Conservation (phyloP, 768 basidiomycete species). For the Candolleomyces efflorescens region DNA sequence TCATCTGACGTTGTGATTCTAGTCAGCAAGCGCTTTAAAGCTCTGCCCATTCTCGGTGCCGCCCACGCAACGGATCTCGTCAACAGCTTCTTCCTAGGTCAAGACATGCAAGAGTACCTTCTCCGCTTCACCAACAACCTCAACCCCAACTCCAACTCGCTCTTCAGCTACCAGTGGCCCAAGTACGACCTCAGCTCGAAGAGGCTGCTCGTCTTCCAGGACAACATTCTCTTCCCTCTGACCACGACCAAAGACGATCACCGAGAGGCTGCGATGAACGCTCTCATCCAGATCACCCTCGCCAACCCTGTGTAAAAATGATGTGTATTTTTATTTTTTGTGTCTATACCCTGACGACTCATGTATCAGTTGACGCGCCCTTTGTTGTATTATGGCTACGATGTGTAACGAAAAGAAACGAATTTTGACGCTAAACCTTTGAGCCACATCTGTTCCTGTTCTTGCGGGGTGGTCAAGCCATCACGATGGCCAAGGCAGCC, state of each 20-base stretch:
- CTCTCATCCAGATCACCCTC: constrained; percentile 26
- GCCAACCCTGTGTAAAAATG: constrained; percentile 22
- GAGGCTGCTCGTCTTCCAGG: constrained; percentile 34
- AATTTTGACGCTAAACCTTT: no score
- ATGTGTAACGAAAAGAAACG: no score
- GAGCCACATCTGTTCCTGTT: no score
- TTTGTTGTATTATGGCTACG: no score
- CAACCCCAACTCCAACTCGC: constrained; percentile 8
- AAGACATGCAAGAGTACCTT: constrained; percentile 39
- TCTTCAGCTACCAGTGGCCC: constrained; percentile 10
- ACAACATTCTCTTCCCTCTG: constrained; percentile 26
- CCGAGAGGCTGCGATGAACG: constrained; percentile 32
- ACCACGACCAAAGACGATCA: constrained; percentile 36
- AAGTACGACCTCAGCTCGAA: constrained; percentile 29
- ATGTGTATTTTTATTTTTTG: background rate
- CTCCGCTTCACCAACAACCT: constrained; percentile 38
- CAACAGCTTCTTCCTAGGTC: constrained; percentile 28
- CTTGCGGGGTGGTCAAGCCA: no score
- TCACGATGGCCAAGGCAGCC: no score
- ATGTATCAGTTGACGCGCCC: background rate
- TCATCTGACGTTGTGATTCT: background rate
- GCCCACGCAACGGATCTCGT: constrained; percentile 37
- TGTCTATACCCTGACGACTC: background rate
- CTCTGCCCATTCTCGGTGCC: constrained; percentile 40
- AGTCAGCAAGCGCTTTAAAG: constrained; percentile 46